These are phyloP conservation scores for Voacanga thouarsii DNA, from an alignment of 257 asterid genomes.

Conservation along the genomic window DNA sequence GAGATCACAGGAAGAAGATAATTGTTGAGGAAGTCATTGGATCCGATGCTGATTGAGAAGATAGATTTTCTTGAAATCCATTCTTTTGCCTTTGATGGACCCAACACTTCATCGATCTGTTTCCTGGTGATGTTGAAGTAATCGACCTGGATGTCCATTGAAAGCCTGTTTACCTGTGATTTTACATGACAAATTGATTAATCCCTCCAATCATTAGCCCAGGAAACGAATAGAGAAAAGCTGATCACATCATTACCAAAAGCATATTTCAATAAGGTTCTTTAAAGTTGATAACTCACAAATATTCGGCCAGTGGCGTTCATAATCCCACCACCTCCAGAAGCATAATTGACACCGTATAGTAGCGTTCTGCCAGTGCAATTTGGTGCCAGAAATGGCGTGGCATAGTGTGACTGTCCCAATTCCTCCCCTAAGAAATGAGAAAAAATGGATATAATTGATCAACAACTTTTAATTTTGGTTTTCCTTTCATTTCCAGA, in stretches of 20 bases:
- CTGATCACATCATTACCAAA: background rate
- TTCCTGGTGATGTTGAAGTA: slow-evolving; percentile 87
- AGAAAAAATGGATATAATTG: background rate
- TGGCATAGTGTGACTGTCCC: slow-evolving; percentile 66
- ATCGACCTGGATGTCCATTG: slow-evolving; percentile 87
- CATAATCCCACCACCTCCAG: slow-evolving; percentile 96
- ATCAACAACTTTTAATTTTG: background rate
- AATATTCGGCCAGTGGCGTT: slow-evolving; percentile 80
- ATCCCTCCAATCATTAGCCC: background rate
- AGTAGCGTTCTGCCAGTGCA: slow-evolving; percentile 64
- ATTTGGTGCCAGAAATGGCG: slow-evolving; percentile 87
- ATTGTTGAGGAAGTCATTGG: slow-evolving; percentile 89
- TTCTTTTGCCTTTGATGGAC: slow-evolving; percentile 68
- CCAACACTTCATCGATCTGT: slow-evolving; percentile 53
- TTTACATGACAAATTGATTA: background rate
- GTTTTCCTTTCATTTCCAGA: background rate
- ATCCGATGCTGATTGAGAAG: slow-evolving; percentile 76
- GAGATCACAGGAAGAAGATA: slow-evolving; percentile 80
- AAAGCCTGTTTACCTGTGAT: slow-evolving; percentile 79
- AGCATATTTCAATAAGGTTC: background rate
- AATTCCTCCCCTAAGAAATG: slow-evolving; percentile 59
- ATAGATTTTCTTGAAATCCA: slow-evolving; percentile 53
- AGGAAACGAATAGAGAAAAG: background rate
- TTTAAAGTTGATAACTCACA: slow-evolving; percentile 38
- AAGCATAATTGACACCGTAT: slow-evolving; percentile 86